A percentile compares a stretch with the other conserved stretches of the same genome.
These are phyloP conservation scores for Zymoseptoria crescenta DNA, from an alignment of 2,329 filamentous ascomycete genomes.

Conservation along the genomic window DNA sequence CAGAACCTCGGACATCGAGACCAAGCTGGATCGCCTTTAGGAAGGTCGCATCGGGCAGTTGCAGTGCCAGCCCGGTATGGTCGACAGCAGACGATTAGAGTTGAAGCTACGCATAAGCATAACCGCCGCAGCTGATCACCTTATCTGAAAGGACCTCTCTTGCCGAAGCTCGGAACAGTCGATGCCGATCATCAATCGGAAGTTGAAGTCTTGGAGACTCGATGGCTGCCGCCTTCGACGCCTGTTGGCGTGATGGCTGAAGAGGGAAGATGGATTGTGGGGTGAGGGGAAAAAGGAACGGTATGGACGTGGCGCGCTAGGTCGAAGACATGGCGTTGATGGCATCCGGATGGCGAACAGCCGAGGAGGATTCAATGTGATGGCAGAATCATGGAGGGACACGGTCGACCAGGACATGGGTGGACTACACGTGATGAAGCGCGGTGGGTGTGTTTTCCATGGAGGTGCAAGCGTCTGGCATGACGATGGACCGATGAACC, in stretches of 20 bases:
- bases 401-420: neutral
- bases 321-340: neutral
- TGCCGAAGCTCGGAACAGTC: neutral
- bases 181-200: neutral
- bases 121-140: slow-evolving; percentile 11
- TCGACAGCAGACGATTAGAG: slow-evolving; percentile 8
- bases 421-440: neutral
- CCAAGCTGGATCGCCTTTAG: neutral
- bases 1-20: neutral
- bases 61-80: slow-evolving; percentile 13
- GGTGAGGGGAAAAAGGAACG: neutral
- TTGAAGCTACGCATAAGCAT: slow-evolving; percentile 20
- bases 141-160: neutral
- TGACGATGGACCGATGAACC: neutral
- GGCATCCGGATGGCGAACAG: neutral
- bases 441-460: neutral
- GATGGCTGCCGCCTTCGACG: slow-evolving; percentile 4
- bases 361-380: neutral
- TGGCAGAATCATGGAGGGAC: neutral
- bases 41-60: slow-evolving; percentile 17
- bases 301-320: neutral
- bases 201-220: neutral
- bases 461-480: neutral
- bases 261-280: slow-evolving; percentile 13
- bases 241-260: slow-evolving; percentile 14